Percentiles rank a stretch among this genome's conserved stretches.
These are phyloP conservation scores for Coemansia sp. DNA, from an alignment of 371 early-diverging fungal genomes.

Conservation along the genomic window DNA sequence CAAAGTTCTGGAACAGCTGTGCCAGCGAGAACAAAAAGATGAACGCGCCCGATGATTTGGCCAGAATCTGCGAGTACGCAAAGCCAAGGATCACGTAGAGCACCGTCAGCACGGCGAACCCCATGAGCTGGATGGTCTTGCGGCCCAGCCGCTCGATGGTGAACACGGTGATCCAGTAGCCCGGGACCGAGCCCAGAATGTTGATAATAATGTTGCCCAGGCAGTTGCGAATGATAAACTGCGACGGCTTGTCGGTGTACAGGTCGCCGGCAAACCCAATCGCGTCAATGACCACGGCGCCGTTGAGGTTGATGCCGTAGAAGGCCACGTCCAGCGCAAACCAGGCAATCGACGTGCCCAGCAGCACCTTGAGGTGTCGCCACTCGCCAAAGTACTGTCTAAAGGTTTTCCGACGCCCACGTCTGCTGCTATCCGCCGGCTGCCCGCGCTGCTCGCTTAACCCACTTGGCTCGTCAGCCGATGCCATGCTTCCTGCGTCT, in stretches of 20 bases:
- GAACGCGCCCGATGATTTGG: constrained; percentile 61
- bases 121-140: constrained; percentile 77
- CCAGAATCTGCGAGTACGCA: constrained; percentile 61
- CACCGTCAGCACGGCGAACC: constrained; percentile 71
- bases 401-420: constrained; percentile 54
- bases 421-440: background rate
- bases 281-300: constrained; percentile 66
- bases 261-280: constrained; percentile 61
- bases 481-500: background rate
- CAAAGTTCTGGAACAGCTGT: constrained; percentile 89
- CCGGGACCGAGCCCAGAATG: constrained; percentile 82
- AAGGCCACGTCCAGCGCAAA: constrained; percentile 84
- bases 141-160: constrained; percentile 79
- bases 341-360: constrained; percentile 81
- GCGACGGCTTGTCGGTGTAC: constrained; percentile 29
- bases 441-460: background rate
- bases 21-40: constrained; percentile 73
- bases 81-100: constrained; percentile 73
- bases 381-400: constrained; percentile 71
- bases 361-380: constrained; percentile 73
- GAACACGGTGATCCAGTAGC: constrained; percentile 82
- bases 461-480: no score
- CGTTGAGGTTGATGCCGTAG: constrained; percentile 87
- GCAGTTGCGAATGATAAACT: constrained; percentile 43
- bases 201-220: constrained; percentile 84